A percentile compares a stretch with the other conserved stretches of the same genome.
Conservation (phyloP, 345 rosid species). For the Hibiscus tridactylites region DNA sequence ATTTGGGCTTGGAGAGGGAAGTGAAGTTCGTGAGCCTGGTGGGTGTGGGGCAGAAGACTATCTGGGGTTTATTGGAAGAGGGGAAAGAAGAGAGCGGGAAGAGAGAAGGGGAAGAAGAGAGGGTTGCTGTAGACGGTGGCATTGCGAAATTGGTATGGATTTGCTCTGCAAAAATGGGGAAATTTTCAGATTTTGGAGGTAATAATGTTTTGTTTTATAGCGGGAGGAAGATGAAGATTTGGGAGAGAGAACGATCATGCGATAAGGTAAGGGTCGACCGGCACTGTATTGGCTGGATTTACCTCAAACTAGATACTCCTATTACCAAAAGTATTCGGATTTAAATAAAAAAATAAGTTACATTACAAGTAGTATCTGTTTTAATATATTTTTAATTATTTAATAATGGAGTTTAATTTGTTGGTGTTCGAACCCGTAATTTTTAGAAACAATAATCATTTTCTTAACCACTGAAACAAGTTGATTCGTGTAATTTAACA, state of each 20-base stretch:
- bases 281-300: not conserved
- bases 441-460: no score
- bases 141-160: not conserved
- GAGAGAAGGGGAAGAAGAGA: constrained; percentile 2
- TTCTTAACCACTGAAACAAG: no score
- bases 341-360: no score
- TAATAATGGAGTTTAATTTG: no score
- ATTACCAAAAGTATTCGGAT: not conserved
- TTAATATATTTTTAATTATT: no score
- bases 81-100: constrained; percentile 6
- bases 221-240: not conserved
- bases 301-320: not conserved
- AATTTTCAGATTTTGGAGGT: not conserved
- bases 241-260: not conserved
- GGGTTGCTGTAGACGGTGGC: not conserved
- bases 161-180: no score
- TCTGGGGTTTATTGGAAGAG: not conserved
- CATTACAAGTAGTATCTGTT: no score
- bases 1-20: not conserved
- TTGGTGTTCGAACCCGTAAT: no score
- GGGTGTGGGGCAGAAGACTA: not conserved
- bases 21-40: not conserved
- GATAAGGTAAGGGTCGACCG: not conserved
- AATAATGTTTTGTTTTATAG: not conserved
- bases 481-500: no score